A percentile compares a stretch with the other conserved stretches of the same genome.
These are phyloP conservation scores for Eimeria praecox DNA, from an alignment of 169 alveolate genomes.

Conservation along the genomic window DNA sequence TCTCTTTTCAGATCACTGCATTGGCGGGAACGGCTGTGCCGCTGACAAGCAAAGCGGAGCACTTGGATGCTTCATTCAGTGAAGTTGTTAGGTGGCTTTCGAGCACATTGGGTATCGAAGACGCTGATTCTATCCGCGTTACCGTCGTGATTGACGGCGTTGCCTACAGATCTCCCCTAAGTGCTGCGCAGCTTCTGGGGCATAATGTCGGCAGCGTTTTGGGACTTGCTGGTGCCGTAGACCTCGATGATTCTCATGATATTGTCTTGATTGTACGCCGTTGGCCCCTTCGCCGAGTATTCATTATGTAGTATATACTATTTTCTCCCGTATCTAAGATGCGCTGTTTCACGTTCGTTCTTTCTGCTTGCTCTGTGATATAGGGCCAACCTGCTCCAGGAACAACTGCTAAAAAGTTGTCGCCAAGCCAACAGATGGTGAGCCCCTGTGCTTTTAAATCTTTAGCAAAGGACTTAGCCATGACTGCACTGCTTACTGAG, in stretches of 20 bases:
- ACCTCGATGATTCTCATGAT: constrained; percentile 18
- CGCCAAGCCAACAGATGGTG: constrained; percentile 39
- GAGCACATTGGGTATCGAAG: neutral
- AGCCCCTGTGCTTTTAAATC: neutral
- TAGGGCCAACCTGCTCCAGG: constrained; percentile 73
- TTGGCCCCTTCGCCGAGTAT: neutral
- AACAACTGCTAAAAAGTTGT: neutral
- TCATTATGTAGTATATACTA: neutral
- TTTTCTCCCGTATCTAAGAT: neutral
- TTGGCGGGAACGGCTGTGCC: constrained; percentile 64
- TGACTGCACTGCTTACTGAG: neutral
- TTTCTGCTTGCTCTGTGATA: neutral
- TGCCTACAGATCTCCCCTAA: constrained; percentile 22
- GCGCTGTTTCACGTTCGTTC: neutral
- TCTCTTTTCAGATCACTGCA: constrained; percentile 31
- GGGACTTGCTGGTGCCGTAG: constrained; percentile 50
- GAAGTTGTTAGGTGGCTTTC: constrained; percentile 31
- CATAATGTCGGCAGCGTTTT: constrained; percentile 39
- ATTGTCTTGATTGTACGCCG: constrained; percentile 36
- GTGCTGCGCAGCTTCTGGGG: constrained; percentile 69
- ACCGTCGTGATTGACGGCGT: constrained; percentile 65
- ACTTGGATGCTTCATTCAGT: constrained; percentile 7
- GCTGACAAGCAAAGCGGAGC: neutral
- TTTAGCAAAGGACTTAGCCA: neutral
- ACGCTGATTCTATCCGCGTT: neutral